Evolutionary conservation across 805 yeast genomes (phyloP).

Genomic region (Kuraishia capsulata): DNA sequence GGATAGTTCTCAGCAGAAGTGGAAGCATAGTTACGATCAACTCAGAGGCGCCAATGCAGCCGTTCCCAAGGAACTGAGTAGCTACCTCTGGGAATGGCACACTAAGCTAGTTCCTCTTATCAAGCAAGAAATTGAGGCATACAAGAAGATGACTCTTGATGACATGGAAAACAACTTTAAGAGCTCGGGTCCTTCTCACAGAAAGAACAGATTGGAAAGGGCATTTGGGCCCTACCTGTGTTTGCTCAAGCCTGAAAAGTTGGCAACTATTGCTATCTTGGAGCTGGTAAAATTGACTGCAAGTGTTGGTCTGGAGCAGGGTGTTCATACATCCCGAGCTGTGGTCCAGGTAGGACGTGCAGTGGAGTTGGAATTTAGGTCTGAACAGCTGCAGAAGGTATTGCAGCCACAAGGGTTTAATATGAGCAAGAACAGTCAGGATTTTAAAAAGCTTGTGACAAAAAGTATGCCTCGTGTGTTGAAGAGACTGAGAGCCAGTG

Average conservation of each 20-base stretch:
- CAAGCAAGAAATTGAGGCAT: slow-evolving; percentile 51
- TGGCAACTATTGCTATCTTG: slow-evolving; percentile 76
- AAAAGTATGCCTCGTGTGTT: slow-evolving; percentile 6
- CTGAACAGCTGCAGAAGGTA: slow-evolving; percentile 51
- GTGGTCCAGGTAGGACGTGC: slow-evolving; percentile 77
- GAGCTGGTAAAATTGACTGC: slow-evolving; percentile 70
- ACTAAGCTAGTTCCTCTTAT: slow-evolving; percentile 63
- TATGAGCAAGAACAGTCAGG: slow-evolving; percentile 2
- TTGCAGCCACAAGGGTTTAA: slow-evolving; percentile 8
- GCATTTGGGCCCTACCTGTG: slow-evolving; percentile 68
- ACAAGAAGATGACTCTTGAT: slow-evolving; percentile 30
- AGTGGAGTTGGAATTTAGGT: slow-evolving; percentile 73
- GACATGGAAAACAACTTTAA: not conserved
- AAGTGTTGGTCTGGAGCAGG: slow-evolving; percentile 68
- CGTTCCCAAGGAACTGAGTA: slow-evolving; percentile 54
- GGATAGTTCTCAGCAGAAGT: slow-evolving; percentile 79
- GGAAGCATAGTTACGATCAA: slow-evolving; percentile 78
- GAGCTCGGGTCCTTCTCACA: slow-evolving; percentile 4
- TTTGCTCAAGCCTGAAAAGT: slow-evolving; percentile 67
- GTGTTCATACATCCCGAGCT: slow-evolving; percentile 78
- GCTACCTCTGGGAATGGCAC: slow-evolving; percentile 80
- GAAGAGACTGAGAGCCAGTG: slow-evolving; percentile 1
- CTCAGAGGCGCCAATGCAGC: slow-evolving; percentile 47
- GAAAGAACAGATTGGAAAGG: slow-evolving; percentile 27
- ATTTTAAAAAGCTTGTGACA: slow-evolving; percentile 5